Base-by-base conservation (phyloP, 495 filamentous ascomycete species). In the Penicillium cosmopolitanum region DNA sequence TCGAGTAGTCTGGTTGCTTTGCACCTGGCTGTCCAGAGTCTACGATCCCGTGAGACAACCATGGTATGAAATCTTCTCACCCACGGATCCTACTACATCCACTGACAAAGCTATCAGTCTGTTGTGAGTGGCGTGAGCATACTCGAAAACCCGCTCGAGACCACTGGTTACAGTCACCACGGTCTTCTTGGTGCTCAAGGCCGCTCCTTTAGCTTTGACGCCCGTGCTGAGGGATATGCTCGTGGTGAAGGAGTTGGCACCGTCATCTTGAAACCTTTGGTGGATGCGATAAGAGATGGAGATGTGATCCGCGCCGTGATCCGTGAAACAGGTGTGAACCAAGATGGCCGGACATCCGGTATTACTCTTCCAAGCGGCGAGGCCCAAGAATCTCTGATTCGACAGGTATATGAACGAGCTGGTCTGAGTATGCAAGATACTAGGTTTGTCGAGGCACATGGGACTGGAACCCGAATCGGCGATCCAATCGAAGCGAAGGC, bases 401-500 rank as follows among this genome's bases (percentile, higher is more conserved):
- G 71, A 0, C 67, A 76, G 25, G 71, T 76, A 1, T 82, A 81
- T 44, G n/a, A 23, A 4, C 60, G 60, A 36, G 77, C 73, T 8
- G 68, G 72, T 0, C 61, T 84, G 0, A 50, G 66, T 19, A 57
- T 75, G 16, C n/a, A 47, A 5, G 57, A 73, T 4, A 84, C 81
- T 0, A 58, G 70, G 13, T 85, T 78, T 43, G 65, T 84, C 15
- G 72, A 74, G 57, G 80, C 78, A 3, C 82, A 85, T 56, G 81
- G 79, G 12, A 60, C 59, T 38, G 82, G 81, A 19, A 86, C 83
- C 1, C 23, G 64, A 1, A 67, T 77, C 0, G 83, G 83, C 0
- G 83, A 86, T 36, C 75, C 78, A 0, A 71, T 82, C 2, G 83
- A 86, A 56, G 76, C 76, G 0, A 75, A 70, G 12, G 86, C 85